Conservation (phyloP, 495 filamentous ascomycete genomes). For the Xylaria venustula region DNA sequence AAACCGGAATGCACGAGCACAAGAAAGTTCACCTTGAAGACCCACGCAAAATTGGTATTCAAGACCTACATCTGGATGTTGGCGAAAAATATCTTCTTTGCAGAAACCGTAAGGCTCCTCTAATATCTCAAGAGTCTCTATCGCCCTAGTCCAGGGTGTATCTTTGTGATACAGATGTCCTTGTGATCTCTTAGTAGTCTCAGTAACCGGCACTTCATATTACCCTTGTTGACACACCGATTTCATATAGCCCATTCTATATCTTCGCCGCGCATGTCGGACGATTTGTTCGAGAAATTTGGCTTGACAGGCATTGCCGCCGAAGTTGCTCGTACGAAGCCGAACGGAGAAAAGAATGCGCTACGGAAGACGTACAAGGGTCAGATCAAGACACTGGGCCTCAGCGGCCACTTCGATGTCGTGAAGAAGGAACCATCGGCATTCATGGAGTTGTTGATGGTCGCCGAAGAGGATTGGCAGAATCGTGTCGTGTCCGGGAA, state of each 20-base stretch:
- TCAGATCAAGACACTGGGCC: conserved; percentile 53
- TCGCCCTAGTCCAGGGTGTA: conserved; percentile 11
- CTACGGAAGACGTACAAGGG: conserved; percentile 61
- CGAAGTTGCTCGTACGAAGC: conserved; percentile 53
- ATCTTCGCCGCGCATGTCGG: conserved; percentile 37
- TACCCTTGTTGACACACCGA: conserved; percentile 49
- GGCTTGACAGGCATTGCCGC: conserved; percentile 47
- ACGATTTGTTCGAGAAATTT: conserved; percentile 55
- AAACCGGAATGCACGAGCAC: conserved; percentile 47
- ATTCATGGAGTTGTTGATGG: conserved; percentile 45
- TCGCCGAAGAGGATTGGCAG: conserved; percentile 58
- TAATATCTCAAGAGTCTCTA: conserved; percentile 30
- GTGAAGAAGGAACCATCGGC: conserved; percentile 43
- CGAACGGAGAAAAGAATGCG: conserved; percentile 55
- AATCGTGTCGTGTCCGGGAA: conserved; percentile 47
- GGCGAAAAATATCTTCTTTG: conserved; percentile 59
- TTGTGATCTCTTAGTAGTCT: conserved; percentile 9
- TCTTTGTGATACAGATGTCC: conserved; percentile 11
- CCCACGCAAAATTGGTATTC: conserved; percentile 49
- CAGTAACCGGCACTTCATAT: conserved; percentile 19
- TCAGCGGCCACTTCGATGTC: conserved; percentile 53
- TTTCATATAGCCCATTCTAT: conserved; percentile 46
- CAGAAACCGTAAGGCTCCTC: conserved; percentile 61
- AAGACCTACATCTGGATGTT: conserved; percentile 55
- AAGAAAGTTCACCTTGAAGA: conserved; percentile 57